Percentiles rank a stretch among this genome's conserved stretches.
Evolutionary conservation across 1,284 basidiomycete species (phyloP).

Genomic region (Puccinia horiana): DNA sequence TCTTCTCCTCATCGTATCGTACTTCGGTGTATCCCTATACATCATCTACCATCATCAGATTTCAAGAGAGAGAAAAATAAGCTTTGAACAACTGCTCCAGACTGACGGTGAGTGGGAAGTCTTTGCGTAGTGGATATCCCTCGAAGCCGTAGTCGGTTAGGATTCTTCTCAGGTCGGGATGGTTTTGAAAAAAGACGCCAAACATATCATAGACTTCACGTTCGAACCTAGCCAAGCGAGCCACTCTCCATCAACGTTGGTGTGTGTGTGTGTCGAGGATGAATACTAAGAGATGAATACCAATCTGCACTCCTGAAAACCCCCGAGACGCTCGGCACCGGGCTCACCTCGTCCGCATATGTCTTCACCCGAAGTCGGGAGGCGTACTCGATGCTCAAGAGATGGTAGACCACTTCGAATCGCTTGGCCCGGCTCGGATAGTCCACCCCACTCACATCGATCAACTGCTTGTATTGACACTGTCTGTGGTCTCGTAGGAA

Average conservation of each 20-base stretch:
- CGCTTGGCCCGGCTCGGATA: slow-evolving; percentile 89
- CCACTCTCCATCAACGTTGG: not conserved
- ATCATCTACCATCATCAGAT: not conserved
- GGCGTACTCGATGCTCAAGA: slow-evolving; percentile 74
- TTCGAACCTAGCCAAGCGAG: slow-evolving; percentile 66
- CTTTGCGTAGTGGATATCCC: slow-evolving; percentile 94
- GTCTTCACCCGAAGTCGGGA: slow-evolving; percentile 93
- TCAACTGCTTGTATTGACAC: slow-evolving; percentile 87
- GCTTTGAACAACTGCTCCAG: not conserved
- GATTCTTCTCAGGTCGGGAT: slow-evolving; percentile 94
- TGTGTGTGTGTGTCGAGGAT: not conserved
- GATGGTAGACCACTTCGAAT: slow-evolving; percentile 96
- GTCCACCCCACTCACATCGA: slow-evolving; percentile 95
- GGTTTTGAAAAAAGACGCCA: slow-evolving; percentile 93
- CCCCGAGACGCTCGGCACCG: slow-evolving; percentile 79
- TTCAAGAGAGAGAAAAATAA: not conserved
- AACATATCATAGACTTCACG: slow-evolving; percentile 97
- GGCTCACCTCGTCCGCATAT: slow-evolving; percentile 91
- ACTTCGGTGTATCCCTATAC: slow-evolving; percentile 84
- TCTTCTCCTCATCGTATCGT: slow-evolving; percentile 96
- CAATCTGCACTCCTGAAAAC: slow-evolving; percentile 92
- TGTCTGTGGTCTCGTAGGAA: slow-evolving; percentile 96
- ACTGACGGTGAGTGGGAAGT: slow-evolving; percentile 83
- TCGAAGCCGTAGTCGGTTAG: slow-evolving; percentile 99
- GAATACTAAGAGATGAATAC: slow-evolving; percentile 57